Evolutionary conservation across 495 filamentous ascomycete species (phyloP).

Genomic region (Annulohypoxylon nitens): DNA sequence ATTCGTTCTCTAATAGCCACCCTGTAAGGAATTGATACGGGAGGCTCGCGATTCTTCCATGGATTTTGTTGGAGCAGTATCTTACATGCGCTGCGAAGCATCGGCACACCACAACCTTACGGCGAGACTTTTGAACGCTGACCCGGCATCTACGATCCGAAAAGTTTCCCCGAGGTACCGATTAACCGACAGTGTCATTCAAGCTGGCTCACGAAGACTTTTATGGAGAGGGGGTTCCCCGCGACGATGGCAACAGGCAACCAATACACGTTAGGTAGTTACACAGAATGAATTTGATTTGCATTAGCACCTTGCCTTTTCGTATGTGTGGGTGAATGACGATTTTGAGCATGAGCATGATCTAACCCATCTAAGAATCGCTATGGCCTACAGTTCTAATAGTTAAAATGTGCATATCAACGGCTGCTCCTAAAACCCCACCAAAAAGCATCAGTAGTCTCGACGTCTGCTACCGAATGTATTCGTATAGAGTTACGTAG

Average conservation of each 20-base stretch:
- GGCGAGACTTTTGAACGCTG: slow-evolving; percentile 23
- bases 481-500: background rate
- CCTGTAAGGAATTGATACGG: slow-evolving; percentile 7
- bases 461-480: background rate
- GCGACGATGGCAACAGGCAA: slow-evolving; percentile 43
- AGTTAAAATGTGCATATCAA: background rate
- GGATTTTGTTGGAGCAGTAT: slow-evolving; percentile 15
- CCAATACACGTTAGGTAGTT: slow-evolving; percentile 53
- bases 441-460: background rate
- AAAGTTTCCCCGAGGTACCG: background rate
- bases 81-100: background rate
- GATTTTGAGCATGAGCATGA: background rate
- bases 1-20: slow-evolving; percentile 3
- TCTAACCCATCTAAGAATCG: background rate
- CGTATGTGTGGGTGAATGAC: background rate
- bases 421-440: background rate
- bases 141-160: slow-evolving; percentile 8
- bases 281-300: slow-evolving; percentile 49
- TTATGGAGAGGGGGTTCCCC: slow-evolving; percentile 24
- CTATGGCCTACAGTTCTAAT: background rate
- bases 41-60: slow-evolving; percentile 5
- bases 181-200: slow-evolving; percentile 10
- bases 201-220: slow-evolving; percentile 16
- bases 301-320: slow-evolving; percentile 5
- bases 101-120: background rate